These are phyloP conservation scores for Debaryomyces maramus DNA, from an alignment of 805 yeast genomes.

Conservation along the genomic window DNA sequence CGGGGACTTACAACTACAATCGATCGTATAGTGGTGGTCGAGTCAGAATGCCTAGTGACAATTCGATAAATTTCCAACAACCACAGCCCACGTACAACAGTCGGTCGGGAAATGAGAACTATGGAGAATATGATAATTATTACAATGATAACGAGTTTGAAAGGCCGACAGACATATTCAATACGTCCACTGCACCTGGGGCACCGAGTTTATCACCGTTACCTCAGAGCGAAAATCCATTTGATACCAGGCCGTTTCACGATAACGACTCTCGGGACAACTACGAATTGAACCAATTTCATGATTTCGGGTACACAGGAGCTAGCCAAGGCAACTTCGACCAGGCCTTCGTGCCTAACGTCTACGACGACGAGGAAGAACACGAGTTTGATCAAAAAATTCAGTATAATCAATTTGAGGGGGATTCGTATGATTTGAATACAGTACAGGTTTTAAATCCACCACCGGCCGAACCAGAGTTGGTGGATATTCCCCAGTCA, in stretches of 20 bases:
- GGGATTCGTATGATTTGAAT: slow-evolving; percentile 43
- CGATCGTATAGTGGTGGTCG: slow-evolving; percentile 2
- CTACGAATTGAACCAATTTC: slow-evolving; percentile 25
- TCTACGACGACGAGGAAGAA: slow-evolving; percentile 42
- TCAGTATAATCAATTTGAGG: slow-evolving; percentile 39
- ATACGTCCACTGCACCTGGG: slow-evolving; percentile 19
- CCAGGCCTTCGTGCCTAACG: slow-evolving; percentile 46
- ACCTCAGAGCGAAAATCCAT: slow-evolving; percentile 15
- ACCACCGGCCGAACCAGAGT: slow-evolving; percentile 11
- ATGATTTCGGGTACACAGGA: slow-evolving; percentile 15
- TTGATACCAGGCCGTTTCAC: slow-evolving; percentile 9
- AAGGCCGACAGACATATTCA: slow-evolving; percentile 28
- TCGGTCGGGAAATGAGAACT: slow-evolving; percentile 13
- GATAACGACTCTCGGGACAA: slow-evolving; percentile 8
- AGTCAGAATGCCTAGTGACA: slow-evolving; percentile 13
- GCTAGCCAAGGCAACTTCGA: slow-evolving; percentile 17
- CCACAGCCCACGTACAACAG: slow-evolving; percentile 25
- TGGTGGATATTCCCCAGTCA: slow-evolving; percentile 17
- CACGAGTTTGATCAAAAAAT: slow-evolving; percentile 39
- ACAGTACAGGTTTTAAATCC: slow-evolving; percentile 27
- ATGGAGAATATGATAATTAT: slow-evolving; percentile 23
- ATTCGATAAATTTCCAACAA: slow-evolving; percentile 28
- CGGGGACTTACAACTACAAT: slow-evolving; percentile 19
- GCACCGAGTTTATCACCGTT: slow-evolving; percentile 13
- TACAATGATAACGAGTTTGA: slow-evolving; percentile 20